Evolutionary conservation across 179 eudicot species (phyloP).

Genomic region (Carnegiea gigantea): DNA sequence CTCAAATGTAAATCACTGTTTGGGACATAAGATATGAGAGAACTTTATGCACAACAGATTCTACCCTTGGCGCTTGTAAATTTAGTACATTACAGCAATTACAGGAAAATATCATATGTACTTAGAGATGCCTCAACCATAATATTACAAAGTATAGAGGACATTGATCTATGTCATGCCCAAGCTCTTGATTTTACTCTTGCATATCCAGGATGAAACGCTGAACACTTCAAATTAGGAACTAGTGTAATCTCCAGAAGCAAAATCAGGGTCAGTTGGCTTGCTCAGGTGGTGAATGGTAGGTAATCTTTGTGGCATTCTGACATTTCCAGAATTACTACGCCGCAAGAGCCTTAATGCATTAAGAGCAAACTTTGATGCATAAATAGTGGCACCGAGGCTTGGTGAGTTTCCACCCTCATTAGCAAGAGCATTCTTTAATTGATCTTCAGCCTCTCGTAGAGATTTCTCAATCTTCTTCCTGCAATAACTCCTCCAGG

Average conservation of each 20-base stretch:
- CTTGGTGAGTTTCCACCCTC: constrained; percentile 42
- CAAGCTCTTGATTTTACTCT: background rate
- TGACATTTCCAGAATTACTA: constrained; percentile 12
- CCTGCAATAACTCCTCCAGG: constrained; percentile 40
- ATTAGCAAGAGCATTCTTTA: constrained; percentile 25
- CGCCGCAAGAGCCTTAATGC: constrained; percentile 28
- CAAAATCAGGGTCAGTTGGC: constrained; percentile 50
- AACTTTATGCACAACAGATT: no score
- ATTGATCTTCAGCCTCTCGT: constrained; percentile 31
- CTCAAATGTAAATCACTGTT: no score
- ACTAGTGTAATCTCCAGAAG: constrained; percentile 25
- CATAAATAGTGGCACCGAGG: constrained; percentile 45
- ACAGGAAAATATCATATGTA: no score
- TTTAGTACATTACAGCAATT: no score
- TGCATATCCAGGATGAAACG: background rate
- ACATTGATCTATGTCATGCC: background rate
- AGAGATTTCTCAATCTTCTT: constrained; percentile 39
- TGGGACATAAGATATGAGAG: no score
- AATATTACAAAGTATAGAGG: background rate
- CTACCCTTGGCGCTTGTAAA: no score
- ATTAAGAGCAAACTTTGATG: constrained; percentile 45
- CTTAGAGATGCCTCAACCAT: background rate
- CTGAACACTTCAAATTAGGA: background rate
- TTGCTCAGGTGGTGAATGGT: constrained; percentile 32
- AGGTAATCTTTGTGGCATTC: constrained; percentile 25